These are phyloP conservation scores for Mytilinidion resinicola DNA, from an alignment of 495 filamentous ascomycete species.

Conservation along the genomic window DNA sequence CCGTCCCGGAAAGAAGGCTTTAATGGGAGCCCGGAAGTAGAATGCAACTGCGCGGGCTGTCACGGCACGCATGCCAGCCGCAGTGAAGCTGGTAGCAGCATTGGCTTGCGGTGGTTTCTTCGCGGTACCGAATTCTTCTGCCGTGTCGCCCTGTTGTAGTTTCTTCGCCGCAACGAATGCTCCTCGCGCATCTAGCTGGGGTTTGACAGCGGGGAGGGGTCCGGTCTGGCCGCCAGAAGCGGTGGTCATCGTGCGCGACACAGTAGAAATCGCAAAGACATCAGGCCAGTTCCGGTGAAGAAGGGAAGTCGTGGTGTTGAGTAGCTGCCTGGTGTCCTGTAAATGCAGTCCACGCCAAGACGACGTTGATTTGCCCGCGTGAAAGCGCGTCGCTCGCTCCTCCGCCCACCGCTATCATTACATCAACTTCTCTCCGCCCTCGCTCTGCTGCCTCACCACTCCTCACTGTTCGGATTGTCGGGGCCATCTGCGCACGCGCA, in stretches of 20 bases:
- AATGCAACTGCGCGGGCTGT: constrained; percentile 75
- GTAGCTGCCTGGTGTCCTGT: background rate
- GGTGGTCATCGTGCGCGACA: constrained; percentile 6
- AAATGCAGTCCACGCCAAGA: background rate
- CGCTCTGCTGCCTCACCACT: background rate
- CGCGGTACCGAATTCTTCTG: constrained; percentile 26
- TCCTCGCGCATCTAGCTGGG: constrained; percentile 1
- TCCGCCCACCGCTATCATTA: background rate
- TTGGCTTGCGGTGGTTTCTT: constrained; percentile 44
- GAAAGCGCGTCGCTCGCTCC: background rate
- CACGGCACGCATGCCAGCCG: constrained; percentile 72
- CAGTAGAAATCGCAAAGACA: background rate
- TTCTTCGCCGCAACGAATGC: constrained; percentile 6
- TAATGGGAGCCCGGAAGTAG: constrained; percentile 82
- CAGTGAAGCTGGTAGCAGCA: constrained; percentile 68
- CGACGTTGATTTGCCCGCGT: background rate
- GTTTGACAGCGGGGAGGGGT: background rate
- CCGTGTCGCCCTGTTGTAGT: constrained; percentile 54
- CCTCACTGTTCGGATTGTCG: constrained; percentile 4
- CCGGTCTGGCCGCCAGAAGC: background rate
- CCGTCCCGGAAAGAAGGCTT: constrained; percentile 80
- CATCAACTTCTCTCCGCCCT: constrained; percentile 4
- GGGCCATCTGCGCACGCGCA: constrained; percentile 3
- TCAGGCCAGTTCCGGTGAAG: background rate
- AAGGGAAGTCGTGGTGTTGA: background rate